Evolutionary conservation across 2,329 filamentous ascomycete genomes (phyloP).

Genomic region (Colletotrichum echinochloae): DNA sequence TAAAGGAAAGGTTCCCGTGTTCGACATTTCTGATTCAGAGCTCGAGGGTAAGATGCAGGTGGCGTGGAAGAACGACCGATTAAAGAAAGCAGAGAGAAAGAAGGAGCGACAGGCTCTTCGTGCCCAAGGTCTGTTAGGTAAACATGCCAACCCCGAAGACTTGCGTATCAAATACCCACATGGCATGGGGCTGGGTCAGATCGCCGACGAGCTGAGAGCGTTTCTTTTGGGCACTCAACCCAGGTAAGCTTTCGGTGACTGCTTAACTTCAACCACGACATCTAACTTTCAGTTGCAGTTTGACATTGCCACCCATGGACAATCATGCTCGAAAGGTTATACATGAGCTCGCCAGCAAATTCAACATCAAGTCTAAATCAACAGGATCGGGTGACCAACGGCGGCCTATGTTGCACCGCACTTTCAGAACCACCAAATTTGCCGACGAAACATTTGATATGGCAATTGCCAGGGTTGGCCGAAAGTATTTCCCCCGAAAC

Average conservation of each 20-base stretch:
- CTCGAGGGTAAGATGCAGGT: constrained; percentile 69
- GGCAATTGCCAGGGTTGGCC: constrained; percentile 59
- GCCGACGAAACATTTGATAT: constrained; percentile 66
- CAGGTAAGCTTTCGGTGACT: constrained; percentile 15
- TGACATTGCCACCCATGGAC: constrained; percentile 86
- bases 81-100: constrained; percentile 78
- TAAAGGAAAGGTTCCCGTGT: constrained; percentile 62
- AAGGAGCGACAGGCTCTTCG: constrained; percentile 77
- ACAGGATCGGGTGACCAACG: constrained; percentile 78
- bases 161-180: constrained; percentile 77
- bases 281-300: constrained; percentile 55
- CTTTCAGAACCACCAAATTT: constrained; percentile 72
- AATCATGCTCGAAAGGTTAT: constrained; percentile 80
- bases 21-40: constrained; percentile 75
- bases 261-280: not conserved
- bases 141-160: constrained; percentile 65
- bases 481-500: constrained; percentile 67
- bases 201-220: constrained; percentile 77
- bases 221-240: constrained; percentile 72
- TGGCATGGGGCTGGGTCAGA: constrained; percentile 77
- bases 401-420: constrained; percentile 83
- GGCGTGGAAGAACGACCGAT: constrained; percentile 75
- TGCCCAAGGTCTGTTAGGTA: constrained; percentile 73
- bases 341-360: constrained; percentile 80
- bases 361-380: constrained; percentile 88